Conservation (phyloP, 1,284 basidiomycete genomes). For the Pseudomicrostroma phylloplanum region DNA sequence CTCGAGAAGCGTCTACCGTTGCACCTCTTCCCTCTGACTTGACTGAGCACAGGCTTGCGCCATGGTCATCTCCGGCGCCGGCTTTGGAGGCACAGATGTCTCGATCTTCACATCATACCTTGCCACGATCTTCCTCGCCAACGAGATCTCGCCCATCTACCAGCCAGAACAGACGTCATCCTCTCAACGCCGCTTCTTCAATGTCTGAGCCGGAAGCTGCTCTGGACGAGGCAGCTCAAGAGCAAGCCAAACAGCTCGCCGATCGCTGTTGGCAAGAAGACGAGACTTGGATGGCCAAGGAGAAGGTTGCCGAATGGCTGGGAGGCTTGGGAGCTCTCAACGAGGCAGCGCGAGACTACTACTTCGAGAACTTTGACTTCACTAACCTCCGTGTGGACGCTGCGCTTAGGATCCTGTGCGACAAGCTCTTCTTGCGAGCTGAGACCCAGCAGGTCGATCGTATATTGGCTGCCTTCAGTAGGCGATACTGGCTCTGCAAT, state of each 20-base stretch:
- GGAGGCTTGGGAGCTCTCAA: conserved; percentile 74
- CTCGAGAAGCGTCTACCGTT: too few relatives aligned
- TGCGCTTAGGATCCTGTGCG: conserved; percentile 83
- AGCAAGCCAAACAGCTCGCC: conserved; percentile 58
- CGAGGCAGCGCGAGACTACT: conserved; percentile 66
- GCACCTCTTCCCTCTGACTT: too few relatives aligned
- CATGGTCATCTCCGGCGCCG: too few relatives aligned
- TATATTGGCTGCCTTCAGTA: conserved; percentile 83
- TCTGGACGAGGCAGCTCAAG: neutral
- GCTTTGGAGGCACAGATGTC: too few relatives aligned
- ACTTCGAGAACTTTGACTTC: conserved; percentile 88
- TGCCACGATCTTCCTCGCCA: too few relatives aligned
- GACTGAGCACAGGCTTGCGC: too few relatives aligned
- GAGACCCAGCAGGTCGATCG: conserved; percentile 98
- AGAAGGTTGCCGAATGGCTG: conserved; percentile 93
- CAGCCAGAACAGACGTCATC: too few relatives aligned
- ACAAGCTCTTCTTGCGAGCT: conserved; percentile 83
- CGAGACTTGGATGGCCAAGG: conserved; percentile 70
- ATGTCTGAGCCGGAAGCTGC: neutral
- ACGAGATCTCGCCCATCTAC: too few relatives aligned
- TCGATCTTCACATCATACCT: too few relatives aligned
- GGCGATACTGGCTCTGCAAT: conserved; percentile 86
- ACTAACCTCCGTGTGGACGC: conserved; percentile 70
- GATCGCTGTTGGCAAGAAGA: conserved; percentile 80
- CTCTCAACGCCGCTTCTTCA: too few relatives aligned